Evolutionary conservation across 495 filamentous ascomycete species (phyloP), one percentile per base, ranked within the genome.

Genomic region (Xylaria grammica): DNA sequence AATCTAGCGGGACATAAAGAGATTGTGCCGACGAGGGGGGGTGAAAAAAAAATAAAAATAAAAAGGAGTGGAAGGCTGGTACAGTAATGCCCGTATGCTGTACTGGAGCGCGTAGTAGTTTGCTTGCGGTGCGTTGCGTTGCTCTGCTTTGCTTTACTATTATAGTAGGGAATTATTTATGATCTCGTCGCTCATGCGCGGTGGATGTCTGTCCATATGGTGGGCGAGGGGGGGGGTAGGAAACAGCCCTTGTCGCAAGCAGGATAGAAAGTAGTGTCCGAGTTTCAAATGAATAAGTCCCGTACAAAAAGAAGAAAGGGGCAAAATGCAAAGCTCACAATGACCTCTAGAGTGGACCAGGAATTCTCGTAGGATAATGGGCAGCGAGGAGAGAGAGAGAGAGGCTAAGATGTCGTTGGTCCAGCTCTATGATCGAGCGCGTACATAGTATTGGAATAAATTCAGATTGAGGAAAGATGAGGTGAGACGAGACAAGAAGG

Each of bases 1-100:
- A 58, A 64, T 51, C 53, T 58, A 54, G 62, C 62, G 62, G 53
- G 52, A 64, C 40, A 63, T 51, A 55, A 64, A 49, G 53, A 63
- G 29, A 63, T 57, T 57, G 46, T 50, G 32, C 58, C 58, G 54
- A 64, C 54, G 54, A 52, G 55, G 44, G 61, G 50, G n/a, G n/a
- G n/a, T n/a, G n/a, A n/a, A n/a, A 36, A 30, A 32, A 30, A 9
- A 46, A 36, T 15, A 29, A 50, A 60, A 19, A 55, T 59, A 22
- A 57, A 65, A 65, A 65, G 55, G 55, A 60, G 63, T 20, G 63
- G 46, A 49, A 36, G 54, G 63, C 63, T 45, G 48, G 56, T 42
- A 42, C 40, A 42, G 40, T 52, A 60, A 54, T 53, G 62, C 62
- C 53, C 52, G 56, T 42, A 61, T 27, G 26, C 40, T 13, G 60